Base-by-base conservation (phyloP, 1,284 basidiomycete species). In the Malassezia sp. region DNA sequence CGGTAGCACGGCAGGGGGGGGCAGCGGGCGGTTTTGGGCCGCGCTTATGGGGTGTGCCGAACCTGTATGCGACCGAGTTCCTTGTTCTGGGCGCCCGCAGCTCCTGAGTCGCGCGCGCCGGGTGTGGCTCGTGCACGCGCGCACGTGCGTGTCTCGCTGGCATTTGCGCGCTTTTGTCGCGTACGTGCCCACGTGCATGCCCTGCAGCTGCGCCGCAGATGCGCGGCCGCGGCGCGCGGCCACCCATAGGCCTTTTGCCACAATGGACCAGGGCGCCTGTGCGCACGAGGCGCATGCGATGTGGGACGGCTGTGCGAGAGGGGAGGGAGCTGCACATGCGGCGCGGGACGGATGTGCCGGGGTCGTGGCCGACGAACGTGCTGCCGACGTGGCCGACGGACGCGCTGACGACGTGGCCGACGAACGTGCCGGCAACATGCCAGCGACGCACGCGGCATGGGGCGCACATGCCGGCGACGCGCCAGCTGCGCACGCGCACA, bases 131-230 rank as follows among this genome's bases (percentile, higher is more conserved):
- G 44, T 46, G 44, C 38, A 37, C 42, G 14, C 24, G 5, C 15
- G 28, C 38, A 47, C 45, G 45, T 47, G 45, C 45, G 12, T 24
- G 17, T 18, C 44, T 24, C 27, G 45, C 38, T 41, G 38, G 45
- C 45, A 37, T n/a, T 21, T 15, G 22, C 12, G 20, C 33, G 17
- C 23, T 14, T 37, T 20, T 17, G 2, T n/a, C n/a, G n/a, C n/a
- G n/a, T n/a, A n/a, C n/a, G n/a, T 27, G 10, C 14, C 30, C 15
- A 24, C 44, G 31, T 28, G 38, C 40, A 31, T 21, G 24, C 24
- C n/a, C 1, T 26, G 7, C 20, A 40, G 32, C 37, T 17, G 29
- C 30, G 36, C 40, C 8, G 18, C 12, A 11, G 35, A n/a, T 11
- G 22, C 3, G 35, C 14, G 8, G 18, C 18, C 21, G 12, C 21